A percentile compares a stretch with the other conserved stretches of the same genome.
These are phyloP conservation scores for Suillus lakei DNA, from an alignment of 768 basidiomycete genomes.

Conservation along the genomic window DNA sequence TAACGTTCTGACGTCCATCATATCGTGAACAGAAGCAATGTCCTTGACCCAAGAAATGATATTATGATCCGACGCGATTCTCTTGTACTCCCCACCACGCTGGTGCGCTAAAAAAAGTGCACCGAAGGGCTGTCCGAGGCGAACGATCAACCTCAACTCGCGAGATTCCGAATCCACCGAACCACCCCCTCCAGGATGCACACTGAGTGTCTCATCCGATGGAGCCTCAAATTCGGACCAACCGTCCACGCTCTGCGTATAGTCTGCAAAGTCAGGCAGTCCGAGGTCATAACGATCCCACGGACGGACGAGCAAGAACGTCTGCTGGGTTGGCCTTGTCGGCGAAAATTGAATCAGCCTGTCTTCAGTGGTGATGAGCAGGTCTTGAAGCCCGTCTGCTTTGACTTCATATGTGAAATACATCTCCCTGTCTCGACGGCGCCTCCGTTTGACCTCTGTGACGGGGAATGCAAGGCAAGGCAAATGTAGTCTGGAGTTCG, in stretches of 20 bases:
- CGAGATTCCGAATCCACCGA: neutral
- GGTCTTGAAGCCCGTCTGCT: neutral
- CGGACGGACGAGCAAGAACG: neutral
- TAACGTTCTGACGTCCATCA: conserved; percentile 1
- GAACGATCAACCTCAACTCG: neutral
- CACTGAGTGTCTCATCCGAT: neutral
- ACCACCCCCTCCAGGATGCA: neutral
- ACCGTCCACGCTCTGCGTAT: neutral
- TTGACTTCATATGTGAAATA: neutral
- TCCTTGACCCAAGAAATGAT: neutral
- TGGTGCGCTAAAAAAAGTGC: conserved; percentile 5
- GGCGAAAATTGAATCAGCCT: neutral
- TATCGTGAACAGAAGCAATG: neutral
- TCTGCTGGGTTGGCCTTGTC: neutral
- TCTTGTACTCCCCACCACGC: conserved; percentile 6
- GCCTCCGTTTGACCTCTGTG: neutral
- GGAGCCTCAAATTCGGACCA: no score
- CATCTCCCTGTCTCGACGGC: neutral
- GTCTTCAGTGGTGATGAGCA: neutral
- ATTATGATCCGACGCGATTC: neutral
- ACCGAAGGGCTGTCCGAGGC: conserved; percentile 1
- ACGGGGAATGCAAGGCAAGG: neutral
- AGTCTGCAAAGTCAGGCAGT: neutral
- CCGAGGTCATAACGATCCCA: neutral
- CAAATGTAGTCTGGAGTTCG: neutral